Conservation (phyloP, 164 flowering plant species). For the Annona squamosa region DNA sequence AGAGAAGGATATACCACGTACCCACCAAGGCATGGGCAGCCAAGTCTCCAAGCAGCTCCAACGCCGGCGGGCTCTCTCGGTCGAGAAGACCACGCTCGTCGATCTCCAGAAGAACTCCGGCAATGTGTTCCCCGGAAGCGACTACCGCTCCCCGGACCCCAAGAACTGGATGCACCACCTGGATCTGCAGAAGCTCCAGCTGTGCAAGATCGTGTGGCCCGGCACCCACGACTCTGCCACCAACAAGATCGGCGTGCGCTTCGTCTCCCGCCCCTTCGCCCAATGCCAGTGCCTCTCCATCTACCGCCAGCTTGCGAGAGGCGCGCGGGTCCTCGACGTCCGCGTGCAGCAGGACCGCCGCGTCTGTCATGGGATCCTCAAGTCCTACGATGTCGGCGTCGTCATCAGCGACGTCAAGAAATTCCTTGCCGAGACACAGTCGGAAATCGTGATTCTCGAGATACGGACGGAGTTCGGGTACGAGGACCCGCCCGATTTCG, state of each 20-base stretch:
- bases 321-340: conserved; percentile 67
- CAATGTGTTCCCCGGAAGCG: conserved; percentile 50
- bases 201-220: conserved; percentile 80
- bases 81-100: conserved; percentile 48
- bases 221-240: conserved; percentile 97
- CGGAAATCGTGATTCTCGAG: conserved; percentile 76
- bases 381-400: conserved; percentile 58
- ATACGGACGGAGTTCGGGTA: conserved; percentile 84
- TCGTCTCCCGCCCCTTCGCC: conserved; percentile 69
- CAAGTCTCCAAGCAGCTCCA: conserved; percentile 53
- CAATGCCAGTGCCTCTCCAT: conserved; percentile 78
- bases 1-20: too few species aligned
- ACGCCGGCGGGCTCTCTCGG: conserved; percentile 40
- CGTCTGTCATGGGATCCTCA: conserved; percentile 82
- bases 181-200: conserved; percentile 34
- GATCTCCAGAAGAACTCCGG: conserved; percentile 42
- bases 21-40: conserved; percentile 47
- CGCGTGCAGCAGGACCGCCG: conserved; percentile 68
- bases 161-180: conserved; percentile 80
- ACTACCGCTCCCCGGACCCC: conserved; percentile 53
- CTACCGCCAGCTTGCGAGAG: conserved; percentile 59
- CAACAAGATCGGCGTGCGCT: conserved; percentile 64
- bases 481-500: conserved; percentile 82
- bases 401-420: conserved; percentile 64
- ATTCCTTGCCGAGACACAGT: conserved; percentile 67